Evolutionary conservation across 148 eudicot species (phyloP).

Genomic region (Selenicereus undatus): DNA sequence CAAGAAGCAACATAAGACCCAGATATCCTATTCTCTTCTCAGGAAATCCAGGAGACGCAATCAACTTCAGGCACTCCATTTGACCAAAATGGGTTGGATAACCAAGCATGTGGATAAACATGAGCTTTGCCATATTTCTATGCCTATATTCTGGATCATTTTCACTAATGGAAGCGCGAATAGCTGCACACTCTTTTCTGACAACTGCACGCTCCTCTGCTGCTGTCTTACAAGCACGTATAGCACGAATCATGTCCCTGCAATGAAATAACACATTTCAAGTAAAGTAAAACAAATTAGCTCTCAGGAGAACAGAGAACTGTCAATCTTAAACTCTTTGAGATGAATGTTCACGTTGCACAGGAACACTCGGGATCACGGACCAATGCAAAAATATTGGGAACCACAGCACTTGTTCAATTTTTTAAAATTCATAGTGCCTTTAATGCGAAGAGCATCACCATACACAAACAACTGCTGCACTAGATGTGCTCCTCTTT

Average conservation of each 20-base stretch:
- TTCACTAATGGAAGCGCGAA: constrained; percentile 90
- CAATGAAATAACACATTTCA: constrained; percentile 22
- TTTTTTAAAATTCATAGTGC: no score
- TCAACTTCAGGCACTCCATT: constrained; percentile 97
- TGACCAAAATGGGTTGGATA: constrained; percentile 99
- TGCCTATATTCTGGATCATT: constrained; percentile 92
- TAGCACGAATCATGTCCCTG: constrained; percentile 98
- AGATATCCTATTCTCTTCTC: constrained; percentile 97
- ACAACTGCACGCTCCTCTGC: constrained; percentile 99
- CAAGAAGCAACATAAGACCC: constrained; percentile 97
- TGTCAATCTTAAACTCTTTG: neutral
- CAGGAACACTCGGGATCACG: neutral
- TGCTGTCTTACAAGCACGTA: constrained; percentile 97
- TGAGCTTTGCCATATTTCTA: constrained; percentile 95
- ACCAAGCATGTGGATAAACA: constrained; percentile 99
- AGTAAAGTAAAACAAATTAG: constrained; percentile 4
- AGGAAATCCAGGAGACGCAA: constrained; percentile 95
- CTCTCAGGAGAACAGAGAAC: neutral
- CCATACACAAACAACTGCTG: no score
- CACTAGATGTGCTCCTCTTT: no score
- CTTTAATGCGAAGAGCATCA: no score
- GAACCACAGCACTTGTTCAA: neutral
- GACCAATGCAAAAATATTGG: neutral
- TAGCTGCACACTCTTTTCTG: constrained; percentile 96
- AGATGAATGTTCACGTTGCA: neutral